Base-by-base conservation (phyloP, 2,329 filamentous ascomycete genomes). In the Eutypella sp. region DNA sequence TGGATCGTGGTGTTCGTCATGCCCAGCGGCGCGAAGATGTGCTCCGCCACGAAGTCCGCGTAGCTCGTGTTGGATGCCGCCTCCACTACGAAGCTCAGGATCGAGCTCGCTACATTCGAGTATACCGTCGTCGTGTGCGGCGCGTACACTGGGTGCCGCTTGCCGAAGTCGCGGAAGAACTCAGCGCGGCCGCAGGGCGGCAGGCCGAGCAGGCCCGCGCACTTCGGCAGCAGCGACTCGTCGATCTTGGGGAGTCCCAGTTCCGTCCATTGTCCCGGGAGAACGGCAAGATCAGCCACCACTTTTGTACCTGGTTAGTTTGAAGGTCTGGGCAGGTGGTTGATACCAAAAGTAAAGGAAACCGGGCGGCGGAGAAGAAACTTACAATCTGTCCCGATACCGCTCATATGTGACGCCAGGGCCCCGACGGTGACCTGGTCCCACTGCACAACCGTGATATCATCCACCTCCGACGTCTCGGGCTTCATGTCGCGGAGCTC, bases 101-200 rank as follows among this genome's bases (percentile, higher is more conserved):
- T 57, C 15, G 50, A 41, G 40, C 56, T 59, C 1, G 53, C 58
- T 13, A 51, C 48, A 41, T 61, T 61, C 3, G 57, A 61, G 49
- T 59, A 61, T 7, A 59, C 55, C 2, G 58, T 53, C 29, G 50
- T 61, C 11, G 56, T 59, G 47, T 53, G 59, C 1, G 58, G 51
- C 5, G 53, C 56, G 24, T 56, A 60, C n/a, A 59, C 55, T 2
- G 57, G 53, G 24, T 59, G 48, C 1, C 57, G 53, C 40, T 61
- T 61, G 3, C 58, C 58, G 27, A 61, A 61, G 40, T 61, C 57
- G 23, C 55, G 40, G 44, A 59, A 61, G 48, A 59, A 61, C 31
- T 61, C 46, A 0, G 52, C 46, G 8, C 58, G 49, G 9, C 52
- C 50, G 34, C 58, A 61, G n/a, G 49, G 20, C 1, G 58, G 55